Percentiles rank a stretch among this genome's conserved stretches.
These are phyloP conservation scores for Monosporascus sp. DNA, from an alignment of 2,329 filamentous ascomycete species.

Conservation along the genomic window DNA sequence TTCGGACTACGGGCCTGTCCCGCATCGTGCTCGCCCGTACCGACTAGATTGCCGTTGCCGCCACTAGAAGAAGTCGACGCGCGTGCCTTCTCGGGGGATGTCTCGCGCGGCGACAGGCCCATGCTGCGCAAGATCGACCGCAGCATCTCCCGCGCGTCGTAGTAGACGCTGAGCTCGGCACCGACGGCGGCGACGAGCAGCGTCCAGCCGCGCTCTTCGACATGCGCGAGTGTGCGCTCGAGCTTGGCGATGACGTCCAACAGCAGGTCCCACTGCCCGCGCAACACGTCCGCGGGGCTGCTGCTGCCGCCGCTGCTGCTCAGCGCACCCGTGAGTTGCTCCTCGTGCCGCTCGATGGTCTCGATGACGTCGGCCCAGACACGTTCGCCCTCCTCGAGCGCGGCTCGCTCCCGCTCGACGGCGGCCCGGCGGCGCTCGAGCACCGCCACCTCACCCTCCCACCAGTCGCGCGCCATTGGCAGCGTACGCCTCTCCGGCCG, in stretches of 20 bases:
- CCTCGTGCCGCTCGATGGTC: constrained; percentile 60
- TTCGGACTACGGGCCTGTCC: background rate
- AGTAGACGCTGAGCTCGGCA: constrained; percentile 64
- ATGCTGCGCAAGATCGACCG: constrained; percentile 23
- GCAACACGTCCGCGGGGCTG: constrained; percentile 33
- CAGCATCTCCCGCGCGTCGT: constrained; percentile 55
- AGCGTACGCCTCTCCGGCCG: constrained; percentile 60
- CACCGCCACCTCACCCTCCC: constrained; percentile 55
- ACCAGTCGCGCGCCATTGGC: constrained; percentile 67
- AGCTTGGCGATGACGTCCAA: constrained; percentile 49
- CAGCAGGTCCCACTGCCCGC: constrained; percentile 50
- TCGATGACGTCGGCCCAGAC: constrained; percentile 61
- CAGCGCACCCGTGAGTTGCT: constrained; percentile 18
- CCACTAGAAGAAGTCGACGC: background rate
- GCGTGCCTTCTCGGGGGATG: background rate
- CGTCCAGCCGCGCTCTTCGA: constrained; percentile 63
- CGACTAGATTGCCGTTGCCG: constrained; percentile 9
- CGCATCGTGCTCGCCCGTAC: constrained; percentile 5
- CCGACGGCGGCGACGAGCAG: constrained; percentile 70
- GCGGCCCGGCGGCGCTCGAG: constrained; percentile 49
- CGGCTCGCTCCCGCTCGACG: constrained; percentile 56
- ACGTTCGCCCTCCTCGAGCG: constrained; percentile 60
- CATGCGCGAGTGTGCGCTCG: constrained; percentile 45
- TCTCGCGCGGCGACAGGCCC: constrained; percentile 6
- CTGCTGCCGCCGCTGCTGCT: constrained; percentile 9